Evolutionary conservation across 192 early-diverging fungal genomes (phyloP).

Genomic region (Chytriomyces sp.): DNA sequence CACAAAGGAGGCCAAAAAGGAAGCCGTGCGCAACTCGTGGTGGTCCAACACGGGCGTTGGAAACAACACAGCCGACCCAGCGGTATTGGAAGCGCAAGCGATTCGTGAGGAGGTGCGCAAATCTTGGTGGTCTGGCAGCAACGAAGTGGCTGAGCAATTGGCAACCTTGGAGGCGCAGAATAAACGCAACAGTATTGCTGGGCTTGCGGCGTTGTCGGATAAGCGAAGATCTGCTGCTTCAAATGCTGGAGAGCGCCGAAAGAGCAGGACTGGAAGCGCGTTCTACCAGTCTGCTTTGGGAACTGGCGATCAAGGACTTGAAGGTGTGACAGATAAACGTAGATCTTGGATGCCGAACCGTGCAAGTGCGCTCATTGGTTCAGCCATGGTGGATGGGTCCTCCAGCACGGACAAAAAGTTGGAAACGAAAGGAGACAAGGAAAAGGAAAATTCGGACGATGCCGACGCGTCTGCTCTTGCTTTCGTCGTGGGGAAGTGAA

Average conservation of each 20-base stretch:
- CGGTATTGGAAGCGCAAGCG: constrained; percentile 38
- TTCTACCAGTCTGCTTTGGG: neutral
- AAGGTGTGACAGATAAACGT: neutral
- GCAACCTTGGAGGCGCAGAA: neutral
- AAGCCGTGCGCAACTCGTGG: constrained; percentile 37
- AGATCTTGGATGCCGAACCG: constrained; percentile 12
- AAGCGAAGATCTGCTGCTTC: constrained; percentile 31
- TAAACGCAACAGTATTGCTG: constrained; percentile 5
- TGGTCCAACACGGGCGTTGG: constrained; percentile 38
- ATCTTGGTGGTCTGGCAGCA: constrained; percentile 33
- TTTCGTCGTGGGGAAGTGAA: constrained; percentile 27
- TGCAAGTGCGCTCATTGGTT: constrained; percentile 1
- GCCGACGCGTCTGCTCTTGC: constrained; percentile 19
- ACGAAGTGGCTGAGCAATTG: constrained; percentile 17
- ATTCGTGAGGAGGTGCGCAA: constrained; percentile 29
- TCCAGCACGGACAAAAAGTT: neutral
- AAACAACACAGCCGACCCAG: constrained; percentile 17
- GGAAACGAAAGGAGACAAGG: neutral
- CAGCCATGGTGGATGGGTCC: neutral
- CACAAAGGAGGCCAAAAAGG: constrained; percentile 34
- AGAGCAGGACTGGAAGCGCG: neutral
- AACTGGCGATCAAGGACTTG: neutral
- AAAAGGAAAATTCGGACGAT: constrained; percentile 3
- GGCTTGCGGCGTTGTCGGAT: neutral
- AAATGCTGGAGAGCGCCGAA: neutral